These are phyloP conservation scores for Gnaphalium uliginosum DNA, from an alignment of 129 eudicot species.

Conservation along the genomic window DNA sequence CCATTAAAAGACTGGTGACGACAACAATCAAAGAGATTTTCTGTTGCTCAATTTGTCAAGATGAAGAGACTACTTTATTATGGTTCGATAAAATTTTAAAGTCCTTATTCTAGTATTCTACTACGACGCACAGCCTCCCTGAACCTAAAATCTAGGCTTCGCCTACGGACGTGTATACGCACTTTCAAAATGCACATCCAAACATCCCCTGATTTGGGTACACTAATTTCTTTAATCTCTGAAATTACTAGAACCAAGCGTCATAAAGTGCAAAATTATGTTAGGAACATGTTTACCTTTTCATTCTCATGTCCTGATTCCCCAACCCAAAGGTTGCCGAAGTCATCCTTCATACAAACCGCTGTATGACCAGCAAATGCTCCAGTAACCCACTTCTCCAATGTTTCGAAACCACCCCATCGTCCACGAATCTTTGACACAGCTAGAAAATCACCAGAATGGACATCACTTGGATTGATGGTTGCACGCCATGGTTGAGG, in stretches of 20 bases:
- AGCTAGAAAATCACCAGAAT: constrained; percentile 95
- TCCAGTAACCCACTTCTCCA: constrained; percentile 99
- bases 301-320: constrained; percentile 99
- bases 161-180: not conserved
- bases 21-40: too few relatives aligned
- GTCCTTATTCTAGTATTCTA: too few relatives aligned
- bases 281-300: constrained; percentile 48
- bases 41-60: too few relatives aligned
- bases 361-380: constrained; percentile 99
- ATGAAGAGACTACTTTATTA: too few relatives aligned
- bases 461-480: constrained; percentile 89
- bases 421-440: constrained; percentile 98
- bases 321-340: constrained; percentile 95
- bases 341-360: constrained; percentile 91
- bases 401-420: constrained; percentile 99
- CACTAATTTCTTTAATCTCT: not conserved
- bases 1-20: too few relatives aligned
- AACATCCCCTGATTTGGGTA: constrained; percentile 4
- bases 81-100: too few relatives aligned
- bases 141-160: too few relatives aligned
- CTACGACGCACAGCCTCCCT: too few relatives aligned
- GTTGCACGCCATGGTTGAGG: constrained; percentile 80
- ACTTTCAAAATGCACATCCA: not conserved
- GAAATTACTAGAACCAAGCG: not conserved
- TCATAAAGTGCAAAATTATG: not conserved